Evolutionary conservation across 495 filamentous ascomycete genomes (phyloP).

Genomic region (Podospora pseudoanserina): DNA sequence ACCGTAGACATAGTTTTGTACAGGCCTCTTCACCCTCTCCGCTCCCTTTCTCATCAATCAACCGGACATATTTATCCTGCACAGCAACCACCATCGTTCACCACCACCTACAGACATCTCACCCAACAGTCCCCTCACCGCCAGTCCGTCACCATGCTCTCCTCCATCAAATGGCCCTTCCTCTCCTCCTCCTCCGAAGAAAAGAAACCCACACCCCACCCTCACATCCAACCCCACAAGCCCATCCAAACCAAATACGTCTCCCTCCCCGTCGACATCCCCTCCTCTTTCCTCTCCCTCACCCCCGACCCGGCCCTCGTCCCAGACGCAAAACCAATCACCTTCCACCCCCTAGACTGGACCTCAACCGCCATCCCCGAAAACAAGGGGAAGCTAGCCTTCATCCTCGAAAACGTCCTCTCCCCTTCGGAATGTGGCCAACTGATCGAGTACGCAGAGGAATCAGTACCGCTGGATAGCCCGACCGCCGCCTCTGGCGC

Average conservation of each 20-base stretch:
- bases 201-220: neutral
- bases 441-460: conserved; percentile 55
- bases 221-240: conserved; percentile 5
- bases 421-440: conserved; percentile 57
- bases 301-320: conserved; percentile 6
- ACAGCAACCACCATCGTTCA: too few relatives aligned
- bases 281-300: conserved; percentile 29
- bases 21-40: neutral
- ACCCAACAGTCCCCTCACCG: neutral
- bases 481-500: neutral
- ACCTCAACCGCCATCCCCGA: conserved; percentile 48
- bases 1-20: too few relatives aligned
- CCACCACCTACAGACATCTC: neutral
- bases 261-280: conserved; percentile 32
- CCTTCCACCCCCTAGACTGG: conserved; percentile 50
- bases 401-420: conserved; percentile 61
- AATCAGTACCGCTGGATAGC: neutral
- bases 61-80: too few relatives aligned
- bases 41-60: neutral
- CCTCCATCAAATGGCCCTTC: neutral
- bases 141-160: neutral
- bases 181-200: neutral
- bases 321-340: conserved; percentile 25
- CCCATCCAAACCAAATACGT: conserved; percentile 31
- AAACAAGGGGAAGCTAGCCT: conserved; percentile 55